These are phyloP conservation scores for Zychaea mexicana DNA, from an alignment of 371 early-diverging fungal species.

Conservation along the genomic window DNA sequence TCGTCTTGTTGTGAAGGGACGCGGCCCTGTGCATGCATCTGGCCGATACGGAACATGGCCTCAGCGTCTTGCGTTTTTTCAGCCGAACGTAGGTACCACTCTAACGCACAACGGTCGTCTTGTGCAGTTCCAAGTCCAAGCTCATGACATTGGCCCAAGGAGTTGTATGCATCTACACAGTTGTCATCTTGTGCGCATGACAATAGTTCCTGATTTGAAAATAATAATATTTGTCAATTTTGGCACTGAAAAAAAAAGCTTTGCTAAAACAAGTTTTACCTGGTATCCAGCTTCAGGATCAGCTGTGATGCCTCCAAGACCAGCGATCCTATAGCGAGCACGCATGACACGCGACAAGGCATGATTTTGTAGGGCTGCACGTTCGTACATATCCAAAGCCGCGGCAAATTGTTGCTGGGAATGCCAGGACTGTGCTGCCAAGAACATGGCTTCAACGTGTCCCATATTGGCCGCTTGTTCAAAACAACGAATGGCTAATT, in stretches of 20 bases:
- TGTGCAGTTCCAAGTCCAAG: constrained; percentile 44
- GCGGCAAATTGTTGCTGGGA: constrained; percentile 51
- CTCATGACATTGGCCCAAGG: constrained; percentile 49
- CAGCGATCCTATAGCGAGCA: constrained; percentile 44
- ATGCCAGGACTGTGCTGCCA: constrained; percentile 51
- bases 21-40: constrained; percentile 34
- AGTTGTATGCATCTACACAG: constrained; percentile 41
- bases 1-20: constrained; percentile 11
- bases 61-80: constrained; percentile 39
- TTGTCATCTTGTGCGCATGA: constrained; percentile 41
- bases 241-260: neutral
- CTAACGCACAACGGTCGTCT: constrained; percentile 46
- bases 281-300: constrained; percentile 40
- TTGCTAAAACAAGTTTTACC: constrained; percentile 18
- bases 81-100: constrained; percentile 46
- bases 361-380: constrained; percentile 40
- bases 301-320: constrained; percentile 32
- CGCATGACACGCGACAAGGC: constrained; percentile 42
- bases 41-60: constrained; percentile 49
- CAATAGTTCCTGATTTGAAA: constrained; percentile 32
- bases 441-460: constrained; percentile 40
- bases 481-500: constrained; percentile 42
- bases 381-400: constrained; percentile 40
- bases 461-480: constrained; percentile 44
- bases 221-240: neutral